Conservation (phyloP, 768 basidiomycete genomes). For the Pluteus cervinus region DNA sequence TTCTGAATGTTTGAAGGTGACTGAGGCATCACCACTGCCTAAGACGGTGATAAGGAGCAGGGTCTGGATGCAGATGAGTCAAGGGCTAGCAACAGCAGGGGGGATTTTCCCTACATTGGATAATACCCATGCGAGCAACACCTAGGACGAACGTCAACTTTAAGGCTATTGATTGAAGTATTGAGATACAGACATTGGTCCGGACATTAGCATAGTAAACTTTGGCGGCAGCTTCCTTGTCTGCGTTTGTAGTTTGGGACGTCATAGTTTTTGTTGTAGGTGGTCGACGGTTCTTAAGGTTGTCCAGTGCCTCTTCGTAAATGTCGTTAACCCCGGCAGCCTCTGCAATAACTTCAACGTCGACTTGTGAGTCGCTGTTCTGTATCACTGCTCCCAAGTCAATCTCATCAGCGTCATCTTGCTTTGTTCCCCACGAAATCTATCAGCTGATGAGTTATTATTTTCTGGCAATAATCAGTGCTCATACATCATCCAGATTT, state of each 20-base stretch:
- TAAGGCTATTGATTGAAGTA: background rate
- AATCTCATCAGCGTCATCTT: conserved; percentile 62
- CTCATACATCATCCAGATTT: conserved; percentile 76
- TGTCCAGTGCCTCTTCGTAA: conserved; percentile 78
- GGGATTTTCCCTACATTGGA: conserved; percentile 53
- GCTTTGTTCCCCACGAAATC: conserved; percentile 98
- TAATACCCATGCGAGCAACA: conserved; percentile 75
- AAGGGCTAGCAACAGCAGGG: background rate
- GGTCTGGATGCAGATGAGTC: conserved; percentile 47
- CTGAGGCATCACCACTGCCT: conserved; percentile 45
- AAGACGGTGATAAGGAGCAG: conserved; percentile 66
- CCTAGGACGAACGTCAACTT: conserved; percentile 24
- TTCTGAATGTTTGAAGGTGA: conserved; percentile 49
- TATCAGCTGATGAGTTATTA: conserved; percentile 18
- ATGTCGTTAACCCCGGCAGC: conserved; percentile 77
- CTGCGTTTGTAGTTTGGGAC: conserved; percentile 36
- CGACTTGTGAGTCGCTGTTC: conserved; percentile 75
- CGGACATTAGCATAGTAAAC: conserved; percentile 87
- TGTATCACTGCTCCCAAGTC: conserved; percentile 84
- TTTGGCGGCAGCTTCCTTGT: conserved; percentile 69
- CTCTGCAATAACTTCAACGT: conserved; percentile 80
- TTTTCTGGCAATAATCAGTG: conserved; percentile 6
- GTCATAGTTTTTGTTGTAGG: conserved; percentile 20
- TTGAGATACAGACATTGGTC: conserved; percentile 52
- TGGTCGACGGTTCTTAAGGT: conserved; percentile 44